phyloP scores from a whole-genome alignment of 176 grass and related monocot genomes.

The Microstegium vimineum region DNA sequence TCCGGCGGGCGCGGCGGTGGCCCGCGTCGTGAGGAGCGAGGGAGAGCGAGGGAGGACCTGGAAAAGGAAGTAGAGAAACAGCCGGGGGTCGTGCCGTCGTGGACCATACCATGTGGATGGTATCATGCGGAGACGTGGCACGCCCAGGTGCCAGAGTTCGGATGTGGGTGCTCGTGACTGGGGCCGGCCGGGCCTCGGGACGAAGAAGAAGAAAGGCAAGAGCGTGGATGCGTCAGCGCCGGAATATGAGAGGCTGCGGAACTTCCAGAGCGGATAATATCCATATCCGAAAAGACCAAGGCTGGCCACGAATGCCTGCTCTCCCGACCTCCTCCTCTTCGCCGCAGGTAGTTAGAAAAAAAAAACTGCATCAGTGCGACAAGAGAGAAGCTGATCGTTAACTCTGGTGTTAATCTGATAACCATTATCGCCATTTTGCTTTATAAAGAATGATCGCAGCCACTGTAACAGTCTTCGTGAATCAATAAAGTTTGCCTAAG shows the following conservation, averaged over 20 bases:
- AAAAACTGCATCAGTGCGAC: not conserved
- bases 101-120: not conserved
- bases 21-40: not conserved
- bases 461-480: too few relatives aligned
- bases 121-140: not conserved
- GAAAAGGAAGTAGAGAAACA: not conserved
- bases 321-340: slow-evolving; percentile 42
- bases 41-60: not conserved
- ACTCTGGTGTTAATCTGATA: not conserved
- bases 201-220: too few relatives aligned
- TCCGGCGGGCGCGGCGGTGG: not conserved
- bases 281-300: slow-evolving; percentile 55
- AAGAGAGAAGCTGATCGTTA: not conserved
- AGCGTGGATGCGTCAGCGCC: not conserved
- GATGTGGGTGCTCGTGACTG: not conserved
- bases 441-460: too few relatives aligned
- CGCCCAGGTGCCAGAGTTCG: not conserved
- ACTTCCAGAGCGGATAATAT: slow-evolving; percentile 54
- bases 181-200: not conserved
- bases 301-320: slow-evolving; percentile 54
- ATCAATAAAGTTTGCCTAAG: too few relatives aligned
- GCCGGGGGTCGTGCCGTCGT: not conserved
- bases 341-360: slow-evolving; percentile 20
- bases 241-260: slow-evolving; percentile 45
- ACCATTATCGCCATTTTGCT: not conserved